These are phyloP conservation scores for Phytophthora chlamydospora DNA, from an alignment of 352 stramenopile species.

Conservation along the genomic window DNA sequence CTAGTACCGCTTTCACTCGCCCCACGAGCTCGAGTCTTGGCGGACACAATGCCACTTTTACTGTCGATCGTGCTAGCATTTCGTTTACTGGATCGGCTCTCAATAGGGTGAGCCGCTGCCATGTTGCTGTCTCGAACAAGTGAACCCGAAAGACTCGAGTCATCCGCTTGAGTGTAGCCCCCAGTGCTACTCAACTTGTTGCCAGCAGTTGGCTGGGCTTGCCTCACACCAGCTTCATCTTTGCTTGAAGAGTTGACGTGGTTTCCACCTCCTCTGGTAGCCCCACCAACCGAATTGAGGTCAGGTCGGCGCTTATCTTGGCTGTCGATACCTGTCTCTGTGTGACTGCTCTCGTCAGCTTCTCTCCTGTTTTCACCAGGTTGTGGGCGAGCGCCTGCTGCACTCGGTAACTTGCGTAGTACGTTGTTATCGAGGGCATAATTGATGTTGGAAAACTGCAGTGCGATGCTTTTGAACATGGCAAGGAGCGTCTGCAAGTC, in stretches of 20 bases:
- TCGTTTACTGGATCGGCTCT: not conserved
- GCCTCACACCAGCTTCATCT: slow-evolving; percentile 6
- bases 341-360: not conserved
- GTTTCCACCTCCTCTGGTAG: not conserved
- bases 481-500: slow-evolving; percentile 64
- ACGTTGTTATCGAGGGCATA: slow-evolving; percentile 52
- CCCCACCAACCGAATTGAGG: not conserved
- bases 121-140: slow-evolving; percentile 11
- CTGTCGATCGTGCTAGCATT: slow-evolving; percentile 2
- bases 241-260: not conserved
- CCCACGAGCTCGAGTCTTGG: slow-evolving; percentile 4
- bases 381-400: slow-evolving; percentile 4
- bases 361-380: not conserved
- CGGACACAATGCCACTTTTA: not conserved
- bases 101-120: not conserved
- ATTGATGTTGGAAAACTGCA: slow-evolving; percentile 55
- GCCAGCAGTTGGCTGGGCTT: not conserved
- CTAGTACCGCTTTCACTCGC: slow-evolving; percentile 3
- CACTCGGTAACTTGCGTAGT: slow-evolving; percentile 22
- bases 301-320: not conserved
- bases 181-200: not conserved
- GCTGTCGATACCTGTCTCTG: not conserved
- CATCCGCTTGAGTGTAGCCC: not conserved
- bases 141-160: not conserved
- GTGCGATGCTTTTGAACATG: slow-evolving; percentile 64